Percentiles rank a stretch among this genome's conserved stretches.
Conservation (phyloP, 2,329 filamentous ascomycete species). For the Pseudogymnoascus sp. region DNA sequence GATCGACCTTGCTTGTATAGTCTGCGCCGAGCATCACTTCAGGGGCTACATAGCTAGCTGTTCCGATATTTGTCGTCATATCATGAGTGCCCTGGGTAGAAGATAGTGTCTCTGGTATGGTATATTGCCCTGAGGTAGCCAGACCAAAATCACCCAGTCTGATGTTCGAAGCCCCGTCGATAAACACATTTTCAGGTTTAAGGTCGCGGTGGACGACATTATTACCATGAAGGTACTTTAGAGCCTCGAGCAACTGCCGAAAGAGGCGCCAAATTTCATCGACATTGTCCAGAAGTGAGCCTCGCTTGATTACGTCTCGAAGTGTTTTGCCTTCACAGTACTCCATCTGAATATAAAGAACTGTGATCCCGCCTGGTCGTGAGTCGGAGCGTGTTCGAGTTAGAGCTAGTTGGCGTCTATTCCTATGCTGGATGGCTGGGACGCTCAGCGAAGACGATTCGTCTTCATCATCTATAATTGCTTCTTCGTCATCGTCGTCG, state of each 20-base stretch:
- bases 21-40: conserved; percentile 69
- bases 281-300: conserved; percentile 57
- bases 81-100: conserved; percentile 28
- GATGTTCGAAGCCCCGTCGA: conserved; percentile 72
- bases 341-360: conserved; percentile 55
- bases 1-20: conserved; percentile 90
- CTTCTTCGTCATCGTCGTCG: conserved; percentile 30
- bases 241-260: conserved; percentile 80
- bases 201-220: conserved; percentile 93
- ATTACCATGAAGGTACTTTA: conserved; percentile 80
- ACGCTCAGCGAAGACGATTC: conserved; percentile 8
- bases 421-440: conserved; percentile 14
- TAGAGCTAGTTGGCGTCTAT: conserved; percentile 18
- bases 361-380: conserved; percentile 9
- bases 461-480: conserved; percentile 33
- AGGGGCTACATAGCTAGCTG: conserved; percentile 85
- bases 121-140: conserved; percentile 78
- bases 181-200: conserved; percentile 96
- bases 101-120: conserved; percentile 43
- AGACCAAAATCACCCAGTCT: conserved; percentile 96
- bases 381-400: conserved; percentile 23
- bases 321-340: conserved; percentile 91
- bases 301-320: conserved; percentile 73
- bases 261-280: conserved; percentile 85
- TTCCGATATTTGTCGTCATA: conserved; percentile 65